phyloP scores from a whole-genome alignment of 768 basidiomycete species.

The Leccinum rimulosum region DNA sequence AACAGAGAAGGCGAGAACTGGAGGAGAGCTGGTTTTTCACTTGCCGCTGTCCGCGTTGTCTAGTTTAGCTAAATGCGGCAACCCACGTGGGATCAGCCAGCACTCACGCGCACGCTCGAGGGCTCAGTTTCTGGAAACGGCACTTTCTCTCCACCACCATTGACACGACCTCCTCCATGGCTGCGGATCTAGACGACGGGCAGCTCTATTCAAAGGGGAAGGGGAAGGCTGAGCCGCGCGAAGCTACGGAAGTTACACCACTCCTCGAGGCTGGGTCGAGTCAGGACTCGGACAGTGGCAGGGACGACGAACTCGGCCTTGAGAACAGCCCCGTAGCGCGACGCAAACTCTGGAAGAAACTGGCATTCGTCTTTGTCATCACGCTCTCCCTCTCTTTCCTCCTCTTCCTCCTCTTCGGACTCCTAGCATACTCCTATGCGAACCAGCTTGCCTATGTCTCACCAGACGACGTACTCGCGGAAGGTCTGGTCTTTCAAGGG shows the following conservation, averaged over 20 bases:
- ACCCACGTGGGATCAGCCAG: constrained; percentile 17
- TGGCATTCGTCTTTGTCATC: constrained; percentile 52
- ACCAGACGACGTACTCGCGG: constrained; percentile 56
- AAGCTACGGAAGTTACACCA: constrained; percentile 31
- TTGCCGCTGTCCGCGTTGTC: constrained; percentile 46
- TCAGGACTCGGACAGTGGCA: constrained; percentile 6
- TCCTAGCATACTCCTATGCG: constrained; percentile 68
- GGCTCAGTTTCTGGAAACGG: neutral
- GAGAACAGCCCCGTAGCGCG: constrained; percentile 21
- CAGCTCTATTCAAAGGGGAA: constrained; percentile 25
- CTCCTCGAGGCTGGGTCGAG: constrained; percentile 27
- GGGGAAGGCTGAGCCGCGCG: constrained; percentile 20
- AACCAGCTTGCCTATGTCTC: constrained; percentile 51
- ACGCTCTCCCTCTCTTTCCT: constrained; percentile 52
- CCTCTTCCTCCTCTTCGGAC: constrained; percentile 41
- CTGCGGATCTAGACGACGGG: constrained; percentile 14
- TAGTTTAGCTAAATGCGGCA: constrained; percentile 7
- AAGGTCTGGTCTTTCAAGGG: constrained; percentile 54
- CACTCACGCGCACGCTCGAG: neutral
- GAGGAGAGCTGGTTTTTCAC: constrained; percentile 55
- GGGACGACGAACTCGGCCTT: constrained; percentile 21
- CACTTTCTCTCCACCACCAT: constrained; percentile 1
- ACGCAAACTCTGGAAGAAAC: constrained; percentile 32
- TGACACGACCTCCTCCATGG: constrained; percentile 20
- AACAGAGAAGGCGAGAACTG: constrained; percentile 41